A percentile compares a stretch with the other conserved stretches of the same genome.
phyloP scores from a whole-genome alignment of 208 protist genomes.

The Leishmania arabica region DNA sequence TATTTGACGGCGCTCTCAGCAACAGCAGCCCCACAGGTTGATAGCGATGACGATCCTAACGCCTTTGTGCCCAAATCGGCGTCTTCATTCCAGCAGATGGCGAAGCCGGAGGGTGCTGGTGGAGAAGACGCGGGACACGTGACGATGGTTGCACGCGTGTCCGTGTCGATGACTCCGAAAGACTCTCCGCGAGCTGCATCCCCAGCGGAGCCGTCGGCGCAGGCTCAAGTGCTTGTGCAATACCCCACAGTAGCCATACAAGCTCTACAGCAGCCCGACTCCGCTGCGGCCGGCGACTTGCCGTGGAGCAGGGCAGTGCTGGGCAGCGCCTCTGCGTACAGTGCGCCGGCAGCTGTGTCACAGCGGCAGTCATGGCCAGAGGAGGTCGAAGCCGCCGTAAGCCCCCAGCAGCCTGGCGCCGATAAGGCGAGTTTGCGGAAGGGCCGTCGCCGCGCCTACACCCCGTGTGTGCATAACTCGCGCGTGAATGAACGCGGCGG shows the following conservation, averaged over 20 bases:
- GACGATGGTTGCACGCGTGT: conserved; percentile 20
- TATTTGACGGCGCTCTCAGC: not conserved
- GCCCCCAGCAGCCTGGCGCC: not conserved
- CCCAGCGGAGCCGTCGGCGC: not conserved
- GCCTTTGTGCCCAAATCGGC: conserved; percentile 5
- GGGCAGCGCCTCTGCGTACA: not conserved
- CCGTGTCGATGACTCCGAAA: conserved; percentile 18
- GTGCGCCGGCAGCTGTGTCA: conserved; percentile 21
- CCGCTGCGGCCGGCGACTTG: not conserved
- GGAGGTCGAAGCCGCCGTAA: conserved; percentile 10
- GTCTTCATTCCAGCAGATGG: conserved; percentile 3
- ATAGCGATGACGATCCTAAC: not conserved
- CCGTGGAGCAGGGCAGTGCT: not conserved
- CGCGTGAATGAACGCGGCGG: not conserved
- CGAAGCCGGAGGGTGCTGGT: not conserved
- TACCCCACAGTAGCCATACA: not conserved
- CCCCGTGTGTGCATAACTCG: too few species aligned
- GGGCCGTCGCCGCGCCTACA: not conserved
- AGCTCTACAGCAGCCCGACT: not conserved
- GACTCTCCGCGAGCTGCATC: not conserved
- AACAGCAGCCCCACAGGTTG: not conserved
- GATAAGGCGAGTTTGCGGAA: not conserved
- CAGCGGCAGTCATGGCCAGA: conserved; percentile 11
- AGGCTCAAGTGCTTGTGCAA: not conserved
- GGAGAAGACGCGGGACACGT: not conserved